phyloP scores from a whole-genome alignment of 2,329 filamentous ascomycete genomes.

The Venturia pyrina region DNA sequence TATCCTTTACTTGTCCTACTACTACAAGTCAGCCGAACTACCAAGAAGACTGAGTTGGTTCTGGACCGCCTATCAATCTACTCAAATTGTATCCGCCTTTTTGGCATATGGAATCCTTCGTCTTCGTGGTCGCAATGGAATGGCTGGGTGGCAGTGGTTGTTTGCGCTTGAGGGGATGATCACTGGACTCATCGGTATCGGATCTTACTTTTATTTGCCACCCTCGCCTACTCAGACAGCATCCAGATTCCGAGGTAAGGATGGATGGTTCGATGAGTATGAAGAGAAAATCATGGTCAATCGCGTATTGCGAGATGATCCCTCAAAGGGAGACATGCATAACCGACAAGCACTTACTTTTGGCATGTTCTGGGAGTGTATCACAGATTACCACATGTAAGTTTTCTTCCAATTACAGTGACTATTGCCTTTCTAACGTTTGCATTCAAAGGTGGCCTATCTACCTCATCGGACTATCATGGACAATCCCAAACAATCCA shows the following conservation, averaged over 20 bases:
- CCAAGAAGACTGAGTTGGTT: slow-evolving; percentile 54
- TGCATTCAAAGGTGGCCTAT: slow-evolving; percentile 21
- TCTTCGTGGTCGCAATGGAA: slow-evolving; percentile 19
- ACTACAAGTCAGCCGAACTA: slow-evolving; percentile 58
- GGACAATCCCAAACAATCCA: slow-evolving; percentile 25
- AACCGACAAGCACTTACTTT: slow-evolving; percentile 45
- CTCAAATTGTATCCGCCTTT: slow-evolving; percentile 22
- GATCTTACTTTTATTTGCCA: slow-evolving; percentile 22
- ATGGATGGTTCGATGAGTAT: slow-evolving; percentile 56
- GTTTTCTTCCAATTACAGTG: not conserved
- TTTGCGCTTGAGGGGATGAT: slow-evolving; percentile 24
- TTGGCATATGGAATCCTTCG: slow-evolving; percentile 21
- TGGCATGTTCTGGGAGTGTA: slow-evolving; percentile 38
- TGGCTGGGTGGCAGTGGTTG: slow-evolving; percentile 19
- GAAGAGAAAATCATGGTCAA: slow-evolving; percentile 65
- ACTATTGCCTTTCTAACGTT: not conserved
- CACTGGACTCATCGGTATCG: slow-evolving; percentile 21
- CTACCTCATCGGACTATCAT: slow-evolving; percentile 26
- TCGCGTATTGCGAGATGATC: slow-evolving; percentile 45
- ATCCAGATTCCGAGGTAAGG: slow-evolving; percentile 47
- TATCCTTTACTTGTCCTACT: slow-evolving; percentile 58
- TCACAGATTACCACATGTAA: slow-evolving; percentile 48
- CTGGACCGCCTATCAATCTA: slow-evolving; percentile 37
- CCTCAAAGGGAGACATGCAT: slow-evolving; percentile 51
- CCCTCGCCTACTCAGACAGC: slow-evolving; percentile 53